phyloP scores from a whole-genome alignment of 1,284 basidiomycete species.

The Heterobasidion occidentale region DNA sequence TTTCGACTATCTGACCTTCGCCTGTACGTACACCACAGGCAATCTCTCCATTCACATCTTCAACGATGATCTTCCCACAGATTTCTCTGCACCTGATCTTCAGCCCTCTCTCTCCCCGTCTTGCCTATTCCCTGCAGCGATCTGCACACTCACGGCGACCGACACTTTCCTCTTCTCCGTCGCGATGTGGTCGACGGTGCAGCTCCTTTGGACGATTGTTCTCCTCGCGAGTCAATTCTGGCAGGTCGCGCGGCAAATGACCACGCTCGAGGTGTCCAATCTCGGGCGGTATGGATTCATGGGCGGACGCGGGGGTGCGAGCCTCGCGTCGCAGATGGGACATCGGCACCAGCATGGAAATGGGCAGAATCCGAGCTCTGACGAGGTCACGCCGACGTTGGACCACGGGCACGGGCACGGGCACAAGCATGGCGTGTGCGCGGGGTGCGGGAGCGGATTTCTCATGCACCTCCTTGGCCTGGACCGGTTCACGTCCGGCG shows the following conservation, averaged over 20 bases:
- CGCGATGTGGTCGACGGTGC: slow-evolving; percentile 80
- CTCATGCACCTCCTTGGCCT: slow-evolving; percentile 86
- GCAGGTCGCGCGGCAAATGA: slow-evolving; percentile 93
- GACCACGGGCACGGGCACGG: slow-evolving; percentile 18
- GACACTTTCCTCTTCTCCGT: slow-evolving; percentile 85
- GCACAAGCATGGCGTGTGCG: slow-evolving; percentile 22
- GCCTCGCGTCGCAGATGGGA: slow-evolving; percentile 62
- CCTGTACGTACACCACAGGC: slow-evolving; percentile 49
- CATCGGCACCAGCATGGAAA: slow-evolving; percentile 37
- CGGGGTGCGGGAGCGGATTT: slow-evolving; percentile 47
- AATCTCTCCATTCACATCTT: slow-evolving; percentile 2
- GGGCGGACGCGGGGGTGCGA: slow-evolving; percentile 84
- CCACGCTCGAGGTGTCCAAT: slow-evolving; percentile 93
- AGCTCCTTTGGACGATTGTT: slow-evolving; percentile 89
- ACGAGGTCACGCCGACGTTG: slow-evolving; percentile 3
- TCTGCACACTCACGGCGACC: slow-evolving; percentile 64
- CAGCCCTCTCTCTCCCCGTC: slow-evolving; percentile 33
- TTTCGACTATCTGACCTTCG: slow-evolving; percentile 79
- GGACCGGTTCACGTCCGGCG: slow-evolving; percentile 88
- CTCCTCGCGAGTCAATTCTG: slow-evolving; percentile 83
- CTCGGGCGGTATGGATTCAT: slow-evolving; percentile 94
- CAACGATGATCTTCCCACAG: slow-evolving; percentile 21
- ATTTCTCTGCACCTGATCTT: slow-evolving; percentile 39
- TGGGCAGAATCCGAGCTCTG: not conserved
- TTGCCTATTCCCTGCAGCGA: slow-evolving; percentile 62